Evolutionary conservation across 2,329 filamentous ascomycete species (phyloP).

Genomic region (Penicillium sp.): DNA sequence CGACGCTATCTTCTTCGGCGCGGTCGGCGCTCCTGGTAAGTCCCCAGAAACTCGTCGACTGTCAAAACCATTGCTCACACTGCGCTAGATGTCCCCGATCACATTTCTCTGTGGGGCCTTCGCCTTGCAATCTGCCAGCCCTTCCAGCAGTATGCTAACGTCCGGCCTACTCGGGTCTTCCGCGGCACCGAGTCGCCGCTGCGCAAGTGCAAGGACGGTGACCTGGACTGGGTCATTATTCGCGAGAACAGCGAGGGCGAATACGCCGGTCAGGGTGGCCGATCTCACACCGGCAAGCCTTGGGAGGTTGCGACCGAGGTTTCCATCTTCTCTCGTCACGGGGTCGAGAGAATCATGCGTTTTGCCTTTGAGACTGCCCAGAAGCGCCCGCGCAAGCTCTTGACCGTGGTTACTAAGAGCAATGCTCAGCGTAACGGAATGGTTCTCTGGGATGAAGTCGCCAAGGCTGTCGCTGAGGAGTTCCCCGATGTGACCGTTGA

Average conservation of each 20-base stretch:
- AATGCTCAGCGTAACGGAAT: conserved; percentile 68
- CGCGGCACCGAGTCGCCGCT: conserved; percentile 63
- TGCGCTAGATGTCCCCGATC: conserved; percentile 60
- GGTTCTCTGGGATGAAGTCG: conserved; percentile 69
- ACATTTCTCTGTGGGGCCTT: conserved; percentile 68
- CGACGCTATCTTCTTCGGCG: conserved; percentile 69
- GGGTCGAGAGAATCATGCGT: conserved; percentile 61
- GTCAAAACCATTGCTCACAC: not conserved
- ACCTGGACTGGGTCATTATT: conserved; percentile 68
- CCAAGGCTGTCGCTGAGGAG: conserved; percentile 55
- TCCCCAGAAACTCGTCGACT: not conserved
- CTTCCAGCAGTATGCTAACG: conserved; percentile 69
- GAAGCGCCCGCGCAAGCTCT: conserved; percentile 57
- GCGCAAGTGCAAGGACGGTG: conserved; percentile 55
- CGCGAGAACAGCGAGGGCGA: conserved; percentile 69
- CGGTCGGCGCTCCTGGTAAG: conserved; percentile 62
- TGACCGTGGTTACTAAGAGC: conserved; percentile 67
- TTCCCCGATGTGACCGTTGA: conserved; percentile 64
- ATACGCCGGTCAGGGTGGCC: conserved; percentile 66
- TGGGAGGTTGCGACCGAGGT: conserved; percentile 67
- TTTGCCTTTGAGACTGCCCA: conserved; percentile 65
- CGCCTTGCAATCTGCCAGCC: conserved; percentile 68
- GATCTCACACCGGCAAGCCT: conserved; percentile 59
- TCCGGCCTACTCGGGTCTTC: conserved; percentile 65
- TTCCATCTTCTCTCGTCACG: conserved; percentile 64